Percentiles rank a stretch among this genome's conserved stretches.
Conservation (phyloP, 1,284 basidiomycete genomes). For the Megacollybia platyphylla region DNA sequence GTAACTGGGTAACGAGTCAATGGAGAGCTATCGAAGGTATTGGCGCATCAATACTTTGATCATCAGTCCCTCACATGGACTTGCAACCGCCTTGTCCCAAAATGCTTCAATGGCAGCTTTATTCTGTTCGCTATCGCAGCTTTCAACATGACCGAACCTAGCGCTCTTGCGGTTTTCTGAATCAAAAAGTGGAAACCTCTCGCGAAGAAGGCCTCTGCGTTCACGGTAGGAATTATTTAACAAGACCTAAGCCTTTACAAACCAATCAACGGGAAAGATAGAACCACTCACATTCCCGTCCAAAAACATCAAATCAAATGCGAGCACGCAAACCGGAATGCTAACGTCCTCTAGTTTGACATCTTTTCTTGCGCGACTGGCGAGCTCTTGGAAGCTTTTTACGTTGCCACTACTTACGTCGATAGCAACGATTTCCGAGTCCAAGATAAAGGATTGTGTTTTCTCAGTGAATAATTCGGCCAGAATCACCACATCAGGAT, state of each 20-base stretch:
- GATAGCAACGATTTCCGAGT: slow-evolving; percentile 74
- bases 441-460: slow-evolving; percentile 71
- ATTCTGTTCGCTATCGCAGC: slow-evolving; percentile 59
- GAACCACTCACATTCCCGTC: slow-evolving; percentile 52
- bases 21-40: slow-evolving; percentile 4
- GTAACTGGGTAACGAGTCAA: slow-evolving; percentile 27
- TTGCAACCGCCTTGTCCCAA: slow-evolving; percentile 70
- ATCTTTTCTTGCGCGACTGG: slow-evolving; percentile 77
- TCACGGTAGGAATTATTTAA: slow-evolving; percentile 63
- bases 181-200: slow-evolving; percentile 40
- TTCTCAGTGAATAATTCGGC: slow-evolving; percentile 27
- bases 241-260: slow-evolving; percentile 35
- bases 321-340: slow-evolving; percentile 77
- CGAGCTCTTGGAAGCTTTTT: slow-evolving; percentile 78
- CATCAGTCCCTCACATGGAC: slow-evolving; percentile 88
- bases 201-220: slow-evolving; percentile 54
- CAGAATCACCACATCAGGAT: slow-evolving; percentile 73
- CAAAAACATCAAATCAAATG: slow-evolving; percentile 85
- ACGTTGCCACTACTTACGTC: slow-evolving; percentile 56
- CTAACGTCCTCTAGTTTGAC: slow-evolving; percentile 72
- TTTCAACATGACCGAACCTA: slow-evolving; percentile 67
- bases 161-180: slow-evolving; percentile 39
- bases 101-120: slow-evolving; percentile 63
- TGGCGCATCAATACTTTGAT: slow-evolving; percentile 50
- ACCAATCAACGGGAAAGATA: neutral